A percentile compares a stretch with the other conserved stretches of the same genome.
phyloP scores from a whole-genome alignment of 164 flowering plant species.

The Umbilicus rupestris region DNA sequence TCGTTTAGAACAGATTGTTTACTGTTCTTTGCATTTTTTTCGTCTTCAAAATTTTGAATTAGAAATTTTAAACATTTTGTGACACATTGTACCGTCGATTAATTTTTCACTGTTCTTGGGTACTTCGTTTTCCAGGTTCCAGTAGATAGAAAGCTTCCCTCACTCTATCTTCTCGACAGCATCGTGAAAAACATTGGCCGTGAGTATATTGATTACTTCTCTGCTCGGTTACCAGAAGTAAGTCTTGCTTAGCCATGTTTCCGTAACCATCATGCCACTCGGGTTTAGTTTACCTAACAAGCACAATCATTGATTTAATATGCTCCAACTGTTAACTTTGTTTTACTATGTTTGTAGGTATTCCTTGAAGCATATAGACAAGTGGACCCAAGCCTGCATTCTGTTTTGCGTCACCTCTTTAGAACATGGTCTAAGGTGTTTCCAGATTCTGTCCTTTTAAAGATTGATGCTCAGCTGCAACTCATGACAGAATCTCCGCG shows the following conservation, averaged over 20 bases:
- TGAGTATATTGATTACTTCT: conserved; percentile 60
- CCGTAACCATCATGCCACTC: no score
- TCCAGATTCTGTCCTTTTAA: conserved; percentile 51
- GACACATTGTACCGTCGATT: background rate
- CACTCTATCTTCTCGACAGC: conserved; percentile 83
- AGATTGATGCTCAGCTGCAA: conserved; percentile 53
- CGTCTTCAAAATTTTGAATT: background rate
- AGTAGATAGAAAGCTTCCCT: conserved; percentile 77
- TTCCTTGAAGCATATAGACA: conserved; percentile 81
- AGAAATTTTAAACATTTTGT: background rate
- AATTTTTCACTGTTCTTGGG: background rate
- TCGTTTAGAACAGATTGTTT: background rate
- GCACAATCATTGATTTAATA: background rate
- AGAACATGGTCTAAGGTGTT: conserved; percentile 88
- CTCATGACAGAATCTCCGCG: conserved; percentile 70
- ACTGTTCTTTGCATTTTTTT: background rate
- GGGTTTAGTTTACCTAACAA: background rate
- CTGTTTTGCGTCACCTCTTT: conserved; percentile 85
- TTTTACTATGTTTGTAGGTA: conserved; percentile 32
- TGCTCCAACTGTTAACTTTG: background rate
- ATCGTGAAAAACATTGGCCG: conserved; percentile 86
- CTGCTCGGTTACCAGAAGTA: conserved; percentile 83
- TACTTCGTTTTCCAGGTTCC: conserved; percentile 43
- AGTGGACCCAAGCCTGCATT: conserved; percentile 47
- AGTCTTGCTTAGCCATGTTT: conserved; percentile 12